These are phyloP conservation scores for Hemileccinum rubropunctum DNA, from an alignment of 768 basidiomycete genomes.

Conservation along the genomic window DNA sequence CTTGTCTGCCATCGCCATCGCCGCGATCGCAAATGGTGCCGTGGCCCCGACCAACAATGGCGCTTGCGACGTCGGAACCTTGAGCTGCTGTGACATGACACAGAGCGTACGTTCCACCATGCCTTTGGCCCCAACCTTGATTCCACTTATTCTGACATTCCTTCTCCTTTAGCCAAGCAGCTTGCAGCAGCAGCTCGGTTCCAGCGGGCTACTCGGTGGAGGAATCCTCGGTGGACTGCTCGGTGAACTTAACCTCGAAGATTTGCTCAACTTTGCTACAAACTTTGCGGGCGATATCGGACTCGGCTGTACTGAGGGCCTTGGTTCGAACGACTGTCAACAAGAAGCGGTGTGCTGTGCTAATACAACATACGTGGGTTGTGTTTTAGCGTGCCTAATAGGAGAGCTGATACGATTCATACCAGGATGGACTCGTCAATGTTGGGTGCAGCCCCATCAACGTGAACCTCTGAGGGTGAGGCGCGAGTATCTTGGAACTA, in stretches of 20 bases:
- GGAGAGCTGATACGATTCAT: neutral
- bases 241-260: neutral
- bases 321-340: neutral
- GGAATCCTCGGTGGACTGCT: neutral
- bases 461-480: neutral
- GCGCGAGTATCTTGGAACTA: neutral
- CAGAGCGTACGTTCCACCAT: neutral
- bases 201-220: neutral
- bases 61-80: constrained; percentile 8
- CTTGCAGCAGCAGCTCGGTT: neutral
- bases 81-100: constrained; percentile 10
- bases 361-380: neutral
- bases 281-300: constrained; percentile 1
- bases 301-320: neutral
- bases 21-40: constrained; percentile 1
- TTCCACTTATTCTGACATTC: neutral
- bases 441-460: constrained; percentile 17
- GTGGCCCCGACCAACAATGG: neutral
- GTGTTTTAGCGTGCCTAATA: too few species aligned
- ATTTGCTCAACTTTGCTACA: neutral
- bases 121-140: too few species aligned
- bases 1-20: constrained; percentile 8
- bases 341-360: constrained; percentile 12
- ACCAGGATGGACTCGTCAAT: constrained; percentile 9
- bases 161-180: neutral